Evolutionary conservation across 176 grass and related monocot species (phyloP).

Genomic region (Cenchrus americanus): DNA sequence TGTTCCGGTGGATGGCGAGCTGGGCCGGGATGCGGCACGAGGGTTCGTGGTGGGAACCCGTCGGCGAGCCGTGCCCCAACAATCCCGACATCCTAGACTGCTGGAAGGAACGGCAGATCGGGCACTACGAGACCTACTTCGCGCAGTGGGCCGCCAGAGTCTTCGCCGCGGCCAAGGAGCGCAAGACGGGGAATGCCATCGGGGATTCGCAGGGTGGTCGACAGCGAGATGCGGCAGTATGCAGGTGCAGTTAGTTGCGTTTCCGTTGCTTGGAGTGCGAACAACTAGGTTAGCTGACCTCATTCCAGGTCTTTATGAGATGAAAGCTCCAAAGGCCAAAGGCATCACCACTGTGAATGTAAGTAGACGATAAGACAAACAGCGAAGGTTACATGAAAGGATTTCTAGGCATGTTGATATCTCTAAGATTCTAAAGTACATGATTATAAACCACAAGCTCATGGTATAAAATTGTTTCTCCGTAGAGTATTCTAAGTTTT

Average conservation of each 20-base stretch:
- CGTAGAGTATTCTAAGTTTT: no score
- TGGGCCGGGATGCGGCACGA: conserved; percentile 64
- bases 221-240: neutral
- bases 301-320: no score
- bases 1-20: conserved; percentile 64
- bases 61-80: conserved; percentile 40
- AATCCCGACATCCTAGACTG: conserved; percentile 19
- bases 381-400: no score
- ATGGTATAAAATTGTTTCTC: no score
- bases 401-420: no score
- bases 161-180: conserved; percentile 41
- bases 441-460: no score
- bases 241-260: conserved; percentile 17
- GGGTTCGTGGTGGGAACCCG: conserved; percentile 64
- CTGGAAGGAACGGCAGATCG: conserved; percentile 57
- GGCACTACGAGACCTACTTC: conserved; percentile 61
- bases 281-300: no score
- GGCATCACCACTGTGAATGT: no score
- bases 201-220: neutral
- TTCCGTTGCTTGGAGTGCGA: no score
- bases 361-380: no score
- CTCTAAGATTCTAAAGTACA: no score
- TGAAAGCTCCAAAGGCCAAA: no score
- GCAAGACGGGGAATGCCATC: conserved; percentile 15
- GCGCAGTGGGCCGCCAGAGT: conserved; percentile 49